Evolutionary conservation across 805 yeast species (phyloP).

Genomic region (Pichia ethanolica): DNA sequence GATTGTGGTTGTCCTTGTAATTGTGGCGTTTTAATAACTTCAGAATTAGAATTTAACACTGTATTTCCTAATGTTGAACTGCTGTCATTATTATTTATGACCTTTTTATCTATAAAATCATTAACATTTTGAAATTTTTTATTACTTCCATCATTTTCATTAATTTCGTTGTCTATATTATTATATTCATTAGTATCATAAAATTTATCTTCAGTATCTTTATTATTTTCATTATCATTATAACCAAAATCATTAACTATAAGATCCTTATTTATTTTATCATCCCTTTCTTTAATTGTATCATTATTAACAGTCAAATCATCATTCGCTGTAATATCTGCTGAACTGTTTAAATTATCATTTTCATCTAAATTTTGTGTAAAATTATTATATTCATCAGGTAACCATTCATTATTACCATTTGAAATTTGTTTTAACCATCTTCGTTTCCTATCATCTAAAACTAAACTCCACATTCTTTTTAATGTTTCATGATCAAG

Average conservation of each 20-base stretch:
- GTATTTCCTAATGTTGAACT: too few species aligned
- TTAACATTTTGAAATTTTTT: too few species aligned
- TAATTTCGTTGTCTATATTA: background rate
- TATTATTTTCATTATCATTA: too few species aligned
- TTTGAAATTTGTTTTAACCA: constrained; percentile 8
- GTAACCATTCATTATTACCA: constrained; percentile 1
- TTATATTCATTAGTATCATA: background rate
- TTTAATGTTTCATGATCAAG: constrained; percentile 54
- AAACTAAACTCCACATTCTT: constrained; percentile 74
- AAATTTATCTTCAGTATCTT: background rate
- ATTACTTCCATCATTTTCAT: background rate
- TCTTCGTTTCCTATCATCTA: constrained; percentile 40
- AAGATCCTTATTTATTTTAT: background rate
- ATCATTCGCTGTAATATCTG: too few species aligned
- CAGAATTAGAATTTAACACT: too few species aligned
- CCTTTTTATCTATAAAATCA: background rate
- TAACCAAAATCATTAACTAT: too few species aligned
- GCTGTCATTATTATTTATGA: too few species aligned
- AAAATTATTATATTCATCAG: background rate
- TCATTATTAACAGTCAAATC: background rate
- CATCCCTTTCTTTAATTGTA: background rate
- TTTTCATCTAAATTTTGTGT: background rate
- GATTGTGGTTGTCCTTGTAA: too few species aligned
- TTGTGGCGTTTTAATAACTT: too few species aligned
- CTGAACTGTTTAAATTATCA: background rate